Evolutionary conservation across 2,329 filamentous ascomycete species (phyloP).

Genomic region (Aspergillus calidoustus): DNA sequence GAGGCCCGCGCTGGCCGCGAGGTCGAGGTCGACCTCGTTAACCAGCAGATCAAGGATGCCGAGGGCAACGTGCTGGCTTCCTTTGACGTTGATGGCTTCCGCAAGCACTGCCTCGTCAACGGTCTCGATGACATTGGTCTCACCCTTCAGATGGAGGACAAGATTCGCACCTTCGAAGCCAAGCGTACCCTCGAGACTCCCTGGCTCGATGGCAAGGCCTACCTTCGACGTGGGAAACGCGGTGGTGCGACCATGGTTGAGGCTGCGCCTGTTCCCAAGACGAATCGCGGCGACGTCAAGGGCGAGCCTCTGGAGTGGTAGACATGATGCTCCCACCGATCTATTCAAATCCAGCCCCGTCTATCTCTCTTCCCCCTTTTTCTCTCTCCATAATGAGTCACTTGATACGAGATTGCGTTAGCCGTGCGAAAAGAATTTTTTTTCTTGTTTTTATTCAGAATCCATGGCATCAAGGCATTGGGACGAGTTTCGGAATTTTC

Average conservation of each 20-base stretch:
- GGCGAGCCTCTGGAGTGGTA: conserved; percentile 91
- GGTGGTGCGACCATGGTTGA: conserved; percentile 64
- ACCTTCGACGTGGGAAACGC: conserved; percentile 62
- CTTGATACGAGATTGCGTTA: neutral
- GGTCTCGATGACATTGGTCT: conserved; percentile 94
- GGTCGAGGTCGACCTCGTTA: conserved; percentile 85
- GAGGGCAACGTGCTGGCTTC: conserved; percentile 72
- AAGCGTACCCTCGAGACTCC: conserved; percentile 78
- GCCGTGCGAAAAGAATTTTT: neutral
- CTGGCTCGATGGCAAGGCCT: conserved; percentile 87
- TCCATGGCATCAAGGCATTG: conserved; percentile 1
- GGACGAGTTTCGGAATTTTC: conserved; percentile 4
- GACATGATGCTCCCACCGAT: conserved; percentile 20
- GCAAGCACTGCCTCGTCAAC: conserved; percentile 91
- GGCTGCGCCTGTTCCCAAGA: conserved; percentile 77
- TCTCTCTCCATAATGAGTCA: conserved; percentile 1
- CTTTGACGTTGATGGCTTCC: conserved; percentile 91
- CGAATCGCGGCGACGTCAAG: conserved; percentile 82
- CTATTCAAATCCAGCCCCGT: neutral
- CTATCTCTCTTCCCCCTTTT: neutral
- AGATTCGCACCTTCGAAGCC: conserved; percentile 82
- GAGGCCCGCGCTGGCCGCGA: conserved; percentile 81
- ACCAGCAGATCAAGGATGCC: conserved; percentile 79
- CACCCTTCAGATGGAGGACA: conserved; percentile 88
- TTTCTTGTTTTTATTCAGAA: neutral